A percentile compares a stretch with the other conserved stretches of the same genome.
These are phyloP conservation scores for Begonia fuchsioides DNA, from an alignment of 306 rosid species.

Conservation along the genomic window DNA sequence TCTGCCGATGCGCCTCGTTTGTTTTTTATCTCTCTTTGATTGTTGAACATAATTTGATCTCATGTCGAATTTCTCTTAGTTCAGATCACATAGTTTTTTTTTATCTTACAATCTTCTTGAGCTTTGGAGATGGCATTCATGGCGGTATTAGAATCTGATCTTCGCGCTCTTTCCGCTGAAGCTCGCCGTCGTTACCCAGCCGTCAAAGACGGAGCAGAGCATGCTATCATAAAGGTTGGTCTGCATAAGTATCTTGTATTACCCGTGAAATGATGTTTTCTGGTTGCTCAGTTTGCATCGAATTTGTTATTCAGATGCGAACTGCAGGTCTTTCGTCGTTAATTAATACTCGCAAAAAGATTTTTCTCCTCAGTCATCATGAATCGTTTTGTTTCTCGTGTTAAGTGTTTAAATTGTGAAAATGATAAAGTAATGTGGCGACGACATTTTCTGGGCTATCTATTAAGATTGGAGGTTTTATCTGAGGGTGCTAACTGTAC, in stretches of 20 bases:
- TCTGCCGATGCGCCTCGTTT: neutral
- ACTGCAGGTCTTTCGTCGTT: too few relatives aligned
- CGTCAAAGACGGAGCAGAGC: slow-evolving; percentile 91
- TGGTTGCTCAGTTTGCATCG: too few relatives aligned
- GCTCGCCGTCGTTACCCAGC: slow-evolving; percentile 98
- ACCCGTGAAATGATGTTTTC: too few relatives aligned
- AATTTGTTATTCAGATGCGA: too few relatives aligned
- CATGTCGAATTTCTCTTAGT: neutral
- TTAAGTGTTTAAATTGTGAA: too few relatives aligned
- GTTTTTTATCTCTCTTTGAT: neutral
- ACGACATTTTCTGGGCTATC: too few relatives aligned
- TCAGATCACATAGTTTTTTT: neutral
- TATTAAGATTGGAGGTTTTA: too few relatives aligned
- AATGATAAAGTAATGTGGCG: too few relatives aligned
- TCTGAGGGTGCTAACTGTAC: too few relatives aligned
- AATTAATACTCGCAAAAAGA: too few relatives aligned
- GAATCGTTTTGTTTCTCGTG: too few relatives aligned
- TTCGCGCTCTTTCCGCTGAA: slow-evolving; percentile 92
- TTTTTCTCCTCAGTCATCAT: too few relatives aligned
- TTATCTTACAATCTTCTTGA: neutral
- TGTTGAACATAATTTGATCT: neutral
- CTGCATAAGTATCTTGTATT: slow-evolving; percentile 2
- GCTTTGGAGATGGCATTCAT: slow-evolving; percentile 67
- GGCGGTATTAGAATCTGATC: slow-evolving; percentile 98
- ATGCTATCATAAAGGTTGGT: slow-evolving; percentile 76